Base-by-base conservation (phyloP, 495 filamentous ascomycete genomes). In the Penicillium macrosclerotiorum region DNA sequence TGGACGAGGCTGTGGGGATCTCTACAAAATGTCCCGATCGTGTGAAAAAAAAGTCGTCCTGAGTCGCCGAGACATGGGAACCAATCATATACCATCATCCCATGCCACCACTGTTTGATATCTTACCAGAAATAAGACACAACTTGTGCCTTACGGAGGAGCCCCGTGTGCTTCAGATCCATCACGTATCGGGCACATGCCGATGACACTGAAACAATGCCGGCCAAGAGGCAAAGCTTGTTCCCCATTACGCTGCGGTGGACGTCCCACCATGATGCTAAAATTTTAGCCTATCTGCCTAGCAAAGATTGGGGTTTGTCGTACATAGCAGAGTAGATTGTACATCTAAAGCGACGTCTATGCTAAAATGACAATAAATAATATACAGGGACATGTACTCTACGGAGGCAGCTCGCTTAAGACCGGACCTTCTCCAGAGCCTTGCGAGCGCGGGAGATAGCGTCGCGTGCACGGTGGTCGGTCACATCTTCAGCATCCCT, bases 371-470 rank as follows among this genome's bases (percentile, higher is more conserved):
- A 49, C 34, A 34, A 42, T 62, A 54, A 46, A 55, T 54, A 42
- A 59, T 37, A 47, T 19, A 16, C 11, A 24, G 43, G 13, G 9
- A 25, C n/a, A n/a, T n/a, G n/a, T n/a, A n/a, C n/a, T n/a, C n/a
- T n/a, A n/a, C n/a, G n/a, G n/a, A n/a, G n/a, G 37, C 16, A 19
- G 1, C 13, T 29, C 20, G 18, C 35, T 60, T 39, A 63, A 16
- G 38, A 27, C 32, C 61, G 53, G 5, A 64, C 76, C 35, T 71
- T 67, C 41, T 74, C 68, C 24, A 89, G 67, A 20, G 78, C 76
- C 47, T 78, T 75, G 51, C 73, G 72, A 2, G 77, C 80, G 47
- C 63, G 68, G 29, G 74, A 74, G 59, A 77, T 73, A 11, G 73
- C 71, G 39, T 66, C 67, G 30, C 74, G 70, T n/a, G 80, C 63